A percentile compares a stretch with the other conserved stretches of the same genome.
Evolutionary conservation across 2,329 filamentous ascomycete species (phyloP).

Genomic region (Monilinia fructicola): DNA sequence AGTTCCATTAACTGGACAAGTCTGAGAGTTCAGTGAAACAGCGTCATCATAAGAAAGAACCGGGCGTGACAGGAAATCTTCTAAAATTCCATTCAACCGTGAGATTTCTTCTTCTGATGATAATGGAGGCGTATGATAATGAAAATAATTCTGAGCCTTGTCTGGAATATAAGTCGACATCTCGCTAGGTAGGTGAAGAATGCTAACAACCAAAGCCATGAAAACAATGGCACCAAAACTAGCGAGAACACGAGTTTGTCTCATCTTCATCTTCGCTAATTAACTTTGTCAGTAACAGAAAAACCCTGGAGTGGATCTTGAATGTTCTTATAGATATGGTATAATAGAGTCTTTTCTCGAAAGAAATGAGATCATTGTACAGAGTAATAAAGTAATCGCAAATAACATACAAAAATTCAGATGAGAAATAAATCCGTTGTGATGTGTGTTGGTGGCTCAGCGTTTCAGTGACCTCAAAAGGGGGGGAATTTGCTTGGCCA

Average conservation of each 20-base stretch:
- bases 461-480: not conserved
- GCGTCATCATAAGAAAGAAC: conserved; percentile 27
- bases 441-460: conserved; percentile 6
- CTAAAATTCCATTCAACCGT: conserved; percentile 13
- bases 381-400: not conserved
- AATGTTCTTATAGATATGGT: not conserved
- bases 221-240: not conserved
- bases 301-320: not conserved
- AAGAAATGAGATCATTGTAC: not conserved
- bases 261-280: conserved; percentile 15
- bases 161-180: conserved; percentile 14
- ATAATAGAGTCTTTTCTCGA: not conserved
- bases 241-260: conserved; percentile 2
- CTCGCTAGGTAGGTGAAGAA: conserved; percentile 4
- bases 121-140: not conserved
- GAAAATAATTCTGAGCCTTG: conserved; percentile 14
- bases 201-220: conserved; percentile 6
- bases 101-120: not conserved
- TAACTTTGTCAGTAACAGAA: not conserved
- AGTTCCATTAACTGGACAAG: conserved; percentile 27
- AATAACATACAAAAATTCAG: not conserved
- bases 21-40: conserved; percentile 24
- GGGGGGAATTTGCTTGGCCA: too few relatives aligned
- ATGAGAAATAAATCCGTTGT: not conserved
- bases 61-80: conserved; percentile 22